Percentiles rank a stretch among this genome's conserved stretches.
phyloP scores from a whole-genome alignment of 768 basidiomycete genomes.

The Termitomyces sp. region DNA sequence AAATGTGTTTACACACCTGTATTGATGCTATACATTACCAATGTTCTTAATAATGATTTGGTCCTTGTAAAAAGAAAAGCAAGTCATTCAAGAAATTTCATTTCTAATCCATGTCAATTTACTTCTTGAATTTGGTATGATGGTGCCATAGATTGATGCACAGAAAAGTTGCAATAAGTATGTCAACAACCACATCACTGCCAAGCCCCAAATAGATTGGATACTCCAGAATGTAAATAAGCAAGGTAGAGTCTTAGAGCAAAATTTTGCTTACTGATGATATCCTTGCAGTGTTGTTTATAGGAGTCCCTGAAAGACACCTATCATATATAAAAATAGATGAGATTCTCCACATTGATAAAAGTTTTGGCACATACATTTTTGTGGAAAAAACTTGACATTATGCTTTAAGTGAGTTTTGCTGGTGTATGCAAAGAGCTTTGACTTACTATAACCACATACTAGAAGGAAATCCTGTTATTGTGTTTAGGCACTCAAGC shows the following conservation, averaged over 20 bases:
- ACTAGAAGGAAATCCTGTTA: no score
- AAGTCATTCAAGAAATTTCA: no score
- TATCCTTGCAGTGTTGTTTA: no score
- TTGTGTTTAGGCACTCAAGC: no score
- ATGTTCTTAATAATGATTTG: no score
- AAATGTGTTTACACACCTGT: no score
- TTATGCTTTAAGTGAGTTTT: not conserved
- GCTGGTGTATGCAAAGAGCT: not conserved
- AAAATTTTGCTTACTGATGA: not conserved
- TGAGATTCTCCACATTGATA: no score
- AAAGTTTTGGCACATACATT: not conserved
- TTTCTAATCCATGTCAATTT: no score
- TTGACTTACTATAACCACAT: no score
- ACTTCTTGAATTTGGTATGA: no score
- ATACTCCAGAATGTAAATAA: not conserved
- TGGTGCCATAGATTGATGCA: not conserved
- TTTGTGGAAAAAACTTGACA: not conserved
- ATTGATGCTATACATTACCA: no score
- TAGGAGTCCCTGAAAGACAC: not conserved
- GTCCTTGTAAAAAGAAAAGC: no score
- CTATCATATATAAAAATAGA: not conserved
- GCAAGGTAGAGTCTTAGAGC: not conserved
- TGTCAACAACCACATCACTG: not conserved
- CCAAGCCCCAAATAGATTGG: not conserved
- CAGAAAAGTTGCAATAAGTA: not conserved